Conservation (phyloP, 306 rosid genomes). For the Heteromeles arbutifolia region DNA sequence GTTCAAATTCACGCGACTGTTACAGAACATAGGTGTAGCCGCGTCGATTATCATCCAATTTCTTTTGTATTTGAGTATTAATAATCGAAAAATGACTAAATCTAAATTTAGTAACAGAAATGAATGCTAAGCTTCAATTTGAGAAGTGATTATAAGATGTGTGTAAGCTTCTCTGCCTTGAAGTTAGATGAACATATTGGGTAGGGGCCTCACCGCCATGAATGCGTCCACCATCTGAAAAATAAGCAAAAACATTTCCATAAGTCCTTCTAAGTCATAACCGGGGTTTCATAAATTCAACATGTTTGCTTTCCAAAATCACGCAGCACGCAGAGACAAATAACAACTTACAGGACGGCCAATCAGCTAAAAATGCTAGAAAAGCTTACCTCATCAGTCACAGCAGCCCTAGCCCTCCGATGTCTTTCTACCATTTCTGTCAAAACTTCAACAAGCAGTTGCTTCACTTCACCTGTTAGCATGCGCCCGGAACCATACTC, state of each 20-base stretch:
- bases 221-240: constrained; percentile 88
- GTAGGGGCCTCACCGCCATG: constrained; percentile 83
- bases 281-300: not conserved
- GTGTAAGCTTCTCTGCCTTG: not conserved
- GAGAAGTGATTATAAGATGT: not conserved
- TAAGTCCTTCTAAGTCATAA: not conserved
- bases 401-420: constrained; percentile 75
- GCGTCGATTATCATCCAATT: not conserved
- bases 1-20: not conserved
- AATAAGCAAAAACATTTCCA: not conserved
- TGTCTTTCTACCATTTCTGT: constrained; percentile 85
- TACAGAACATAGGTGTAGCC: not conserved
- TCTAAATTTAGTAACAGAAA: not conserved
- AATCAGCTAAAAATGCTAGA: not conserved
- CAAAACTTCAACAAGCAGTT: constrained; percentile 56
- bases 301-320: not conserved
- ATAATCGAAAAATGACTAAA: not conserved
- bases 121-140: not conserved
- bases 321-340: not conserved
- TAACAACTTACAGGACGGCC: not conserved
- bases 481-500: constrained; percentile 84
- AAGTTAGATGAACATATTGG: constrained; percentile 58
- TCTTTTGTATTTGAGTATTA: not conserved
- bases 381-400: constrained; percentile 74
- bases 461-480: constrained; percentile 96